Evolutionary conservation across 176 grass and related monocot species (phyloP), one percentile per base, ranked within the genome.

Genomic region (Luzula sylvatica): DNA sequence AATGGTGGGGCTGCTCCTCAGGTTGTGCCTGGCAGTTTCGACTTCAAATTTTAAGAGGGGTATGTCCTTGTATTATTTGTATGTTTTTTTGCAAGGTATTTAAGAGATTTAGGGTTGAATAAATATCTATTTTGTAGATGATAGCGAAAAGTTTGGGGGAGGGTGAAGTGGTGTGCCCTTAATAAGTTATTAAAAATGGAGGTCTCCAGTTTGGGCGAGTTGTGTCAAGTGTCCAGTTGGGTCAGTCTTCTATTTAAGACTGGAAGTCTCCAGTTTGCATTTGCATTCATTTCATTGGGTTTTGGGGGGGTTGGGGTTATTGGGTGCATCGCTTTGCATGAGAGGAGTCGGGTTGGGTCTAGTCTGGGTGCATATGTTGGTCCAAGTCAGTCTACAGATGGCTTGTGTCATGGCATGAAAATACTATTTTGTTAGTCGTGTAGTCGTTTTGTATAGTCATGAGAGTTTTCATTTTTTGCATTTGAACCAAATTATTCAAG

Each of bases 1-100:
- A 86, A 75, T 56, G 55, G 72, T 35, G 87, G 82, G 47, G 72
- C 68, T 35, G 72, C 14, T 15, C 40, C 82, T 60, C 78, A 78
- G 53, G 50, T 64, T 38, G 78, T 68, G 69, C 83, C 83, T 5
- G 88, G 88, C 46, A 78, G 78, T 35, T 94, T 70, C 83, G 82
- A 80, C 75, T 94, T 87, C 52, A 20, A 42, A 20, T 73, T 76
- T 65, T 87, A 77, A 74, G 72, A 67, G 68, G 3, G 58, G 22
- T 3, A 35, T 35, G 30, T 41, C 2, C 3, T 53, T 44, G 20
- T 38, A 53, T 53, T 8, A 5, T 67, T n/a, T n/a, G n/a, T n/a
- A n/a, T n/a, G n/a, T n/a, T n/a, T n/a, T n/a, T n/a, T n/a, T n/a
- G n/a, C n/a, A n/a, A n/a, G n/a, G n/a, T n/a, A n/a, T n/a, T n/a